Percentiles rank a stretch among this genome's conserved stretches.
Evolutionary conservation across 805 yeast genomes (phyloP).

Genomic region (Yarrowia porcina): DNA sequence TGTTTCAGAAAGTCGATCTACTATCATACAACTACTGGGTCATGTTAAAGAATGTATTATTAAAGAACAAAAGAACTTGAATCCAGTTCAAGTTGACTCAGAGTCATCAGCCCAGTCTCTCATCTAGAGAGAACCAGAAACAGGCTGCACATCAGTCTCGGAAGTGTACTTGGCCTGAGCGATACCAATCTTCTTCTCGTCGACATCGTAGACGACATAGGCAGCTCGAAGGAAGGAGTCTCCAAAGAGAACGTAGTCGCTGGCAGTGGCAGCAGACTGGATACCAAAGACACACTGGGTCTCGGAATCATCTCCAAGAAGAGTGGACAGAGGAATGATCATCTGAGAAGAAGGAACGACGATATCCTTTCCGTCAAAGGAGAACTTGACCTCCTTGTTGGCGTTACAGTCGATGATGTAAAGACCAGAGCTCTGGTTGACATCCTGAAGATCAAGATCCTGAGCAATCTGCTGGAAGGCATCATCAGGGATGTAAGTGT

Average conservation of each 20-base stretch:
- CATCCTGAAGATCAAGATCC: conserved; percentile 48
- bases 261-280: conserved; percentile 89
- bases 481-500: conserved; percentile 44
- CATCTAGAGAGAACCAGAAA: conserved; percentile 27
- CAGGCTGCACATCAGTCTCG: conserved; percentile 33
- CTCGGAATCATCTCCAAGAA: conserved; percentile 92
- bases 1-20: too few relatives aligned
- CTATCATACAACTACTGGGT: too few relatives aligned
- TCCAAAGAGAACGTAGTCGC: conserved; percentile 44
- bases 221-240: conserved; percentile 61
- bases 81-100: not conserved
- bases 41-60: not conserved
- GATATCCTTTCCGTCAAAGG: conserved; percentile 87
- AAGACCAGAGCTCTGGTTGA: conserved; percentile 92
- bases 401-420: conserved; percentile 71
- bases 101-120: too few relatives aligned
- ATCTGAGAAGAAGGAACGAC: conserved; percentile 78
- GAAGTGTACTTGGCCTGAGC: conserved; percentile 47
- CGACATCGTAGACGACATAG: conserved; percentile 64
- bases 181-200: conserved; percentile 51
- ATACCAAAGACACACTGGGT: conserved; percentile 93
- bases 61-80: not conserved
- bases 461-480: conserved; percentile 33
- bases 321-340: conserved; percentile 45
- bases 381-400: conserved; percentile 89